Base-by-base conservation (phyloP, 1,139 yeast genomes). In the Hanseniaspora sp. region DNA sequence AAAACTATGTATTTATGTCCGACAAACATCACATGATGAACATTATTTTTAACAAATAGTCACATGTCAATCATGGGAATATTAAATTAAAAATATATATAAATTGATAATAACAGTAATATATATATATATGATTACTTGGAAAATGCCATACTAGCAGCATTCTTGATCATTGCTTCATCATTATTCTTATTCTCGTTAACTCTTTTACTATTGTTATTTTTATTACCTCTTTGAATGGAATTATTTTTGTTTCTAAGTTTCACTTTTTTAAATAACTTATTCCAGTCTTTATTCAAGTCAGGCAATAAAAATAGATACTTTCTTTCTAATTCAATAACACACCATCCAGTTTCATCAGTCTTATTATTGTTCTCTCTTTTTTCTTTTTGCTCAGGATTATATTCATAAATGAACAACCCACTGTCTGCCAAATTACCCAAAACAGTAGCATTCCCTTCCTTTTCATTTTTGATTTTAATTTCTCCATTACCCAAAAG, bases 251-350 rank as follows among this genome's bases (percentile, higher is more conserved):
- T 40, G 13, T 31, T 38, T 13, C 29, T 48, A 28, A 34, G 42
- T 33, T 51, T 51, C 13, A 51, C 45, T 28, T 45, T 40, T 30
- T 51, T 44, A 37, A 51, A 51, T 15, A 51, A 17, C 29, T 33
- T 51, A 31, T 51, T 51, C 54, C 54, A 51, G 9, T 51, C 48
- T 30, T 38, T 51, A 28, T 41, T 45, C 23, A 51, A 18, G 7
- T 34, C 17, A 4, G 54, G 54, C n/a, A 51, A 23, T n/a, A 51
- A 15, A 15, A 35, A 44, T 2, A 51, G 23, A 29, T 11, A 17
- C 7, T 39, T 44, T 13, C 34, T 35, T 7, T 51, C 46, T 9
- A 42, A 38, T 13, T 51, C 54, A 13, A 51, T 39, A 15, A 51
- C 41, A 23, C 54, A 51, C 54, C 54, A 51, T 1, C 35, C 30